Evolutionary conservation across 805 yeast genomes (phyloP).

Genomic region (Pichia membranifaciens): DNA sequence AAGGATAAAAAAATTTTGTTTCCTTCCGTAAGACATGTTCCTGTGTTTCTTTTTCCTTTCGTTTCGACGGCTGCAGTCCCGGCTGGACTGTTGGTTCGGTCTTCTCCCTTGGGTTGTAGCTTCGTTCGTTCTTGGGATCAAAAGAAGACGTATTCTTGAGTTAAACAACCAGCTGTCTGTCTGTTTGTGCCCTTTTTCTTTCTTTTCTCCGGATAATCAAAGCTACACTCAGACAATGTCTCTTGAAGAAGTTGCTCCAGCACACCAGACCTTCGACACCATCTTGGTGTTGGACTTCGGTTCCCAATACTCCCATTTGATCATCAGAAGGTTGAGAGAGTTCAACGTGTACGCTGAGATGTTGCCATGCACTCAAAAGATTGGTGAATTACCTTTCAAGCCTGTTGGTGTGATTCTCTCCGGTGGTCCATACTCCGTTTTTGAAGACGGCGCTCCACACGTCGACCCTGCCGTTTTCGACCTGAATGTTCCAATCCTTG

Average conservation of each 20-base stretch:
- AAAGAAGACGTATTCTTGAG: no score
- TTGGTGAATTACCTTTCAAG: conserved; percentile 83
- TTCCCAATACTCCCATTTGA: conserved; percentile 94
- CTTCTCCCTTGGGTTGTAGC: no score
- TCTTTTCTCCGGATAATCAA: background rate
- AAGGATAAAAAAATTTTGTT: no score
- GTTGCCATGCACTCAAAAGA: conserved; percentile 99
- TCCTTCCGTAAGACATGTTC: no score
- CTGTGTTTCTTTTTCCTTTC: no score
- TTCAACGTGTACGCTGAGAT: conserved; percentile 97
- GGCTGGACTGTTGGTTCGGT: no score
- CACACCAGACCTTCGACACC: conserved; percentile 89
- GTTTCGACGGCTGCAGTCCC: no score
- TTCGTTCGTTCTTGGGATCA: no score
- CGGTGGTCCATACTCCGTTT: conserved; percentile 97
- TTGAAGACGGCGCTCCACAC: conserved; percentile 93
- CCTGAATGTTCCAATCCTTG: conserved; percentile 87
- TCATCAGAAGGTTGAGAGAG: conserved; percentile 96
- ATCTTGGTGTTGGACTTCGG: conserved; percentile 96
- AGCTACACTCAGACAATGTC: conserved; percentile 14
- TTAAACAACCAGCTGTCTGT: no score
- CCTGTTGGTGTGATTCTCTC: conserved; percentile 95
- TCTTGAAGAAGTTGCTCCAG: conserved; percentile 40
- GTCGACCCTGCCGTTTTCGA: conserved; percentile 92
- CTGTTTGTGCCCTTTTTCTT: no score